Evolutionary conservation across 2,329 filamentous ascomycete genomes (phyloP), one percentile per base, ranked within the genome.

Genomic region (Hypomyces rosellus): DNA sequence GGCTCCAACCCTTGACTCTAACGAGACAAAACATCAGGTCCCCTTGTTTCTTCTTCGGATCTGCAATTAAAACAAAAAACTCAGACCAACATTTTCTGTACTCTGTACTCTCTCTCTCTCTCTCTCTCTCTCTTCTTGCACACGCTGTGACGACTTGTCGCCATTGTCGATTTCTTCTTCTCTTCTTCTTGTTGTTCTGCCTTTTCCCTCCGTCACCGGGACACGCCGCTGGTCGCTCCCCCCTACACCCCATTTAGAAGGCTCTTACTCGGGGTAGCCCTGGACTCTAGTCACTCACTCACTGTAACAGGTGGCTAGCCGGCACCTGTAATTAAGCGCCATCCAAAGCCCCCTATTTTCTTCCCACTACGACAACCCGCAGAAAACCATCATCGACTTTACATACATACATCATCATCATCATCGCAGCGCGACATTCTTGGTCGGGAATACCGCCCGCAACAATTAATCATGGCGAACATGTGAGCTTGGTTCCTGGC

Each of bases 381-480:
- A 16, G 38, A 41, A 20, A 22, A 20, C 6, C 9, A 18, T 41
- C 20, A 41, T 41, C 38, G 16, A 41, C 16, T 20, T 20, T 20
- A 14, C 36, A 38, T 38, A 39, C 33, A 34, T 37, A 34, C 30
- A 39, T 15, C 20, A 11, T 39, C 30, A 39, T 15, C 20, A 11
- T 39, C 34, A 41, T 46, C 34, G 34, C 18, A 20, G 46, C 46
- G 41, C 48, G 50, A 41, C 33, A 20, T 41, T 37, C 13, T 36
- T 25, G 34, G 25, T 16, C 15, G 25, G 25, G 44, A 34, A 39
- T 34, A 40, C 12, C 38, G 41, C 44, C 44, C 44, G 36, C 43
- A 49, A 15, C 34, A 45, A 39, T 36, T 16, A 34, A 51, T 33
- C 52, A 59, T 59, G 57, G 57, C 55, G 46, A 58, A 58, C 40